Evolutionary conservation across 257 asterid species (phyloP).

Genomic region (Verbena officinalis): DNA sequence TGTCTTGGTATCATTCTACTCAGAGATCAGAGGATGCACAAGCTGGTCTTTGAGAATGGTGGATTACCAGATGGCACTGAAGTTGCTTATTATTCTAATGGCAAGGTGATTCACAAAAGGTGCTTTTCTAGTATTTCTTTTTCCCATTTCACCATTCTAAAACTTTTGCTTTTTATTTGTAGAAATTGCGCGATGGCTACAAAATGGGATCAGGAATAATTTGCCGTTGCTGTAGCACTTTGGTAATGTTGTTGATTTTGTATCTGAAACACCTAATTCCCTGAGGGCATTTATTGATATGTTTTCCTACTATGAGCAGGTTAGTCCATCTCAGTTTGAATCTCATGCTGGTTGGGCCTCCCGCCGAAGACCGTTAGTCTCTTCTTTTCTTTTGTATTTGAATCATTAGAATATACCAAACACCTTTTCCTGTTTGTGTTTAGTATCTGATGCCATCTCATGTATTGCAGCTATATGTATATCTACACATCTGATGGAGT

Average conservation of each 20-base stretch:
- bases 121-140: conserved; percentile 8
- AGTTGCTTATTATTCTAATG: conserved; percentile 88
- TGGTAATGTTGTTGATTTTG: conserved; percentile 54
- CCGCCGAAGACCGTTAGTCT: conserved; percentile 90
- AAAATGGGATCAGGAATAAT: conserved; percentile 87
- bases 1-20: conserved; percentile 26
- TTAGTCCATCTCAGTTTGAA: conserved; percentile 96
- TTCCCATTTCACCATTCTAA: conserved; percentile 28
- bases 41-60: conserved; percentile 82
- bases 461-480: conserved; percentile 79
- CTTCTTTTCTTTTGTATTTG: conserved; percentile 23
- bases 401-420: conserved; percentile 17
- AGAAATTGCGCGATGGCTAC: conserved; percentile 91
- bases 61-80: conserved; percentile 97
- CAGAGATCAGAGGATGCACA: conserved; percentile 96
- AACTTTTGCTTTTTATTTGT: conserved; percentile 30
- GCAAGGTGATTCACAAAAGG: conserved; percentile 66
- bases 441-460: conserved; percentile 31
- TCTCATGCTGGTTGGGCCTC: conserved; percentile 99
- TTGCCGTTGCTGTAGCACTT: conserved; percentile 83
- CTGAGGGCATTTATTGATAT: conserved; percentile 28
- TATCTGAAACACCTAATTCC: conserved; percentile 21
- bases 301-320: conserved; percentile 56
- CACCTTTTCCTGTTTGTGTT: conserved; percentile 13
- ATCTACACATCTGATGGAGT: conserved; percentile 97